Percentiles rank a stretch among this genome's conserved stretches.
Evolutionary conservation across 2,329 filamentous ascomycete genomes (phyloP).

Genomic region (Epichloe aotearoae): DNA sequence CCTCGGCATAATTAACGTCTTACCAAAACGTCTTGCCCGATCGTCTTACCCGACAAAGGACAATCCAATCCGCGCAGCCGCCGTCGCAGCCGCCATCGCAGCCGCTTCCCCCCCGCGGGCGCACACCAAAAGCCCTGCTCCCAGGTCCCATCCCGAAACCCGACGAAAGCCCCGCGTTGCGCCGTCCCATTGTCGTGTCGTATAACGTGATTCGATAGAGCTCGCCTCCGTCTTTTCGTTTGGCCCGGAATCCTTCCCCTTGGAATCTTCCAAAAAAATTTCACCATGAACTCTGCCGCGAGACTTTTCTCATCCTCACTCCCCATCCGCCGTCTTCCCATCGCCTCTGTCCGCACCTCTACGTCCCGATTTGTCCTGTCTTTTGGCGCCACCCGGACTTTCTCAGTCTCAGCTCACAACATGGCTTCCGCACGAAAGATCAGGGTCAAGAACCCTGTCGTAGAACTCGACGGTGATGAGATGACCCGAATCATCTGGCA

Average conservation of each 20-base stretch:
- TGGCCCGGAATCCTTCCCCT: constrained; percentile 1
- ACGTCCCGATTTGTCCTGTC: constrained; percentile 28
- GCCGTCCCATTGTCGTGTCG: background rate
- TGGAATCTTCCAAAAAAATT: background rate
- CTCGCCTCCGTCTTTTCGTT: constrained; percentile 9
- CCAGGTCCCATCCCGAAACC: constrained; percentile 1
- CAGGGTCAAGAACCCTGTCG: constrained; percentile 98
- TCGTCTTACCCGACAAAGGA: background rate
- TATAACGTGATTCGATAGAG: background rate
- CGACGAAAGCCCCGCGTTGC: background rate
- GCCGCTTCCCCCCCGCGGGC: background rate
- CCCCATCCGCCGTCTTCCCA: constrained; percentile 16
- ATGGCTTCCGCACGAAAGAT: constrained; percentile 66
- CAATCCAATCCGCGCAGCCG: background rate
- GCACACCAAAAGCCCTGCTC: background rate
- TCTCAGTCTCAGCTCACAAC: constrained; percentile 53
- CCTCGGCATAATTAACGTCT: background rate
- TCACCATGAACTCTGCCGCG: constrained; percentile 16
- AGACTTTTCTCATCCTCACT: constrained; percentile 18
- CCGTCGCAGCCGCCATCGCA: background rate
- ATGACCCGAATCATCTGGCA: constrained; percentile 99
- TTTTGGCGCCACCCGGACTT: constrained; percentile 30
- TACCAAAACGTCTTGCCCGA: too few species aligned
- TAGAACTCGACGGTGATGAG: constrained; percentile 89
- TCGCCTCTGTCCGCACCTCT: constrained; percentile 14